Base-by-base conservation (phyloP, 306 rosid genomes). In the Citrullus mucosospermus region DNA sequence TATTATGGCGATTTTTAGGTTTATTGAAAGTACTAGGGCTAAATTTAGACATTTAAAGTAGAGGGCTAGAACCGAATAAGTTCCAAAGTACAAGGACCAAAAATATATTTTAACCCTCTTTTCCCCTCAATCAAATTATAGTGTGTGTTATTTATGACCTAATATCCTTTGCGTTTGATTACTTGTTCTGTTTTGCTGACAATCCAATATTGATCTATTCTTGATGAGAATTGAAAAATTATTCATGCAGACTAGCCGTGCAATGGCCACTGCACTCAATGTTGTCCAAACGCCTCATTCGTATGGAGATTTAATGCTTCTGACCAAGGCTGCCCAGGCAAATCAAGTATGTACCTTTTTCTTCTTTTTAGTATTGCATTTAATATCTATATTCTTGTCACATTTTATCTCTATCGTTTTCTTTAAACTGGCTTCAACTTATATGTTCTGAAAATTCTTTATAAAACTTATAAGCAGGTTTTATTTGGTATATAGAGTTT, bases 251-350 rank as follows among this genome's bases (percentile, higher is more conserved):
- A 84, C 93, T 71, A 80, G 93, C 80, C 89, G 79, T 69, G 91
- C 88, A 60, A 80, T 96, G 69, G 97, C 98, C 81, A 81, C 87
- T 81, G 89, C 96, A 53, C 75, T 96, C 78, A 96, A 96, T 81
- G 89, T 81, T 82, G 88, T 88, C 57, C 98, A 89, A 71, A 96
- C 99, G 46, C 88, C 88, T 84, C 97, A 96, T 85, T 82, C 98
- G 55, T 92, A 85, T 84, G 99, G 97, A 76, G 99, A 96, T 72
- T 60, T 87, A 50, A 96, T 91, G 93, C 98, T 96, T 80, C 83
- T 85, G 34, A 73, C 36, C 80, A 92, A 91, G 81, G 99, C 96
- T 72, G 70, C 78, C 18, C 82, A 91, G 81, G 86, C 90, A 7
- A 89, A 91, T 78, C 93, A 84, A 92, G 99, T 96, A 87, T 69